Conservation (phyloP, 2,329 filamentous ascomycete species). For the Nakataea oryzae region DNA sequence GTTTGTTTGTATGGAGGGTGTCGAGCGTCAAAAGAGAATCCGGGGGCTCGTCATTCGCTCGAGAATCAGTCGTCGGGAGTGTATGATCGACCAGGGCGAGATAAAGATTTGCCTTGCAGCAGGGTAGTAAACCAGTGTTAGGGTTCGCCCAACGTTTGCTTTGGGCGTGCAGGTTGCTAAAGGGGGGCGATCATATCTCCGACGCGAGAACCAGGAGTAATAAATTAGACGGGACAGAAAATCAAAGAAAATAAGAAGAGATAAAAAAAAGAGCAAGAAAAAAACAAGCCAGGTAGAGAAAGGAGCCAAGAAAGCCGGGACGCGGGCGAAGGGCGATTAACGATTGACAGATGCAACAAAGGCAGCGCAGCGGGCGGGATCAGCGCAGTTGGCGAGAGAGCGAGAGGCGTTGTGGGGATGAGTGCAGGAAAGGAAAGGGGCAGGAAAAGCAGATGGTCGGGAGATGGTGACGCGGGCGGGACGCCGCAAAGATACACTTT, state of each 20-base stretch:
- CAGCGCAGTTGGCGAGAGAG: neutral
- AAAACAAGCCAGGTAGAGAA: neutral
- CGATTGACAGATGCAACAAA: neutral
- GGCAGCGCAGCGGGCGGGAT: neutral
- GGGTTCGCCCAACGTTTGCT: neutral
- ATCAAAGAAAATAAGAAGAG: conserved; percentile 4
- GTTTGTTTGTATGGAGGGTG: neutral
- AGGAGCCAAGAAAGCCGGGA: neutral
- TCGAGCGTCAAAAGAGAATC: neutral
- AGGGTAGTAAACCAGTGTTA: neutral
- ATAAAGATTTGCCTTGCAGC: neutral
- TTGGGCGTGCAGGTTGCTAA: neutral
- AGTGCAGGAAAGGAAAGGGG: neutral
- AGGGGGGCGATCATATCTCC: neutral
- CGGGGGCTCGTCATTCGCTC: too few relatives aligned
- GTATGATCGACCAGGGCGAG: conserved; percentile 1
- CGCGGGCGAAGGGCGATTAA: neutral
- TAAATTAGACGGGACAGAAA: neutral
- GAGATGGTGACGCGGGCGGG: neutral
- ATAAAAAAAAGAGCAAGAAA: neutral
- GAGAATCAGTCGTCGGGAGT: conserved; percentile 2
- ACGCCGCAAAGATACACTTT: neutral
- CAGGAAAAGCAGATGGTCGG: neutral
- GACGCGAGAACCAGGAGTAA: neutral
- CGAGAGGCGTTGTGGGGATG: neutral